phyloP scores from a whole-genome alignment of 2,329 filamentous ascomycete genomes.

The Knoxdaviesia capensis region DNA sequence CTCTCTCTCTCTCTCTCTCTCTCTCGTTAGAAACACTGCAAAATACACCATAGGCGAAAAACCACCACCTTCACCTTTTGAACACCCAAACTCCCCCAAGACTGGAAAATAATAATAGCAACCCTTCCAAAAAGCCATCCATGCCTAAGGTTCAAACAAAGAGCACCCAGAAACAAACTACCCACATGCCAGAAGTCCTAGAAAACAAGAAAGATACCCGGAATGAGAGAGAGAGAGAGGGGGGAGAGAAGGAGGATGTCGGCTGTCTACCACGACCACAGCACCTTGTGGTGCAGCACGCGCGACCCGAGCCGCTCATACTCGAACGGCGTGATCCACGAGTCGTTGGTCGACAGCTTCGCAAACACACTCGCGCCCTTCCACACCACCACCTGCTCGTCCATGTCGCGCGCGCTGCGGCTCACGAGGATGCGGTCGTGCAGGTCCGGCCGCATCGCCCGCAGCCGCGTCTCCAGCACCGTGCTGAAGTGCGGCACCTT shows the following conservation, averaged over 20 bases:
- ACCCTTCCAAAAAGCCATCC: neutral
- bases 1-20: no score
- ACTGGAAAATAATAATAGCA: neutral
- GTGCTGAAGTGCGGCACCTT: slow-evolving; percentile 63
- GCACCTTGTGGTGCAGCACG: slow-evolving; percentile 64
- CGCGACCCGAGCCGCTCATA: slow-evolving; percentile 72
- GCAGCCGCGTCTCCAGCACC: slow-evolving; percentile 66
- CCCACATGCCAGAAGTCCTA: neutral
- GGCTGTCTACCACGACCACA: slow-evolving; percentile 34
- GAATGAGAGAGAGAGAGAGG: no score
- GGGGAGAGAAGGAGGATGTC: no score
- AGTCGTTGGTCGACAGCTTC: slow-evolving; percentile 80
- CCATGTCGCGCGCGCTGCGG: slow-evolving; percentile 71
- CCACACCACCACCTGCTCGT: slow-evolving; percentile 94
- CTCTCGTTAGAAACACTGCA: no score
- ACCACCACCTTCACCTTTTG: no score
- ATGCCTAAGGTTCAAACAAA: neutral
- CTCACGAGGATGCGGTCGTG: slow-evolving; percentile 41
- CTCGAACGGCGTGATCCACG: slow-evolving; percentile 76
- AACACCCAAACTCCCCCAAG: no score
- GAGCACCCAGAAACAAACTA: neutral
- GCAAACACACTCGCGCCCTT: slow-evolving; percentile 96
- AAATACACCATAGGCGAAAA: no score
- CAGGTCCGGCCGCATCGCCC: slow-evolving; percentile 41
- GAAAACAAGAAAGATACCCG: neutral